Conservation (phyloP, 1,139 yeast species). For the Debaryomycetaceae sp. region DNA sequence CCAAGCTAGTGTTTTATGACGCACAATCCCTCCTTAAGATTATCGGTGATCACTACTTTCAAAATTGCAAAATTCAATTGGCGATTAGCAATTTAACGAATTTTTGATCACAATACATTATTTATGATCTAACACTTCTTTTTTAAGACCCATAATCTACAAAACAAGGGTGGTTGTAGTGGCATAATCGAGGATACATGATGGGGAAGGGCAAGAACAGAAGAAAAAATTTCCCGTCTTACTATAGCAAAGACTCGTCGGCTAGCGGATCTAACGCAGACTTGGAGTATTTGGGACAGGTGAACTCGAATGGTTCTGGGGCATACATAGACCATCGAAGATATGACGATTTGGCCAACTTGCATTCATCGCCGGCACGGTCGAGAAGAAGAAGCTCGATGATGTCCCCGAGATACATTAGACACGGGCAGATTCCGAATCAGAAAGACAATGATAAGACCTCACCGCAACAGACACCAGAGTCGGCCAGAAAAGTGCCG, state of each 20-base stretch:
- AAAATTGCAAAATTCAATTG: too few species aligned
- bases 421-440: not conserved
- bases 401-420: slow-evolving; percentile 6
- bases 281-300: not conserved
- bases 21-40: too few species aligned
- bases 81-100: too few species aligned
- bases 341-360: slow-evolving; percentile 25
- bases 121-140: too few species aligned
- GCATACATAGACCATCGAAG: slow-evolving; percentile 35
- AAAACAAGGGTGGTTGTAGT: too few species aligned
- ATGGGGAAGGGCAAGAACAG: not conserved
- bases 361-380: slow-evolving; percentile 33
- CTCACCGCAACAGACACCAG: not conserved
- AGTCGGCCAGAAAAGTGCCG: slow-evolving; percentile 16
- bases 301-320: slow-evolving; percentile 8
- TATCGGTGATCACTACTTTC: too few species aligned
- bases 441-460: not conserved
- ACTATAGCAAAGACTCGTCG: not conserved
- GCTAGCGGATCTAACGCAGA: not conserved
- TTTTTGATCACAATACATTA: too few species aligned
- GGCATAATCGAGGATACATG: not conserved
- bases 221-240: not conserved
- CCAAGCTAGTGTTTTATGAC: too few species aligned
- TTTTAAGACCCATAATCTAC: too few species aligned
- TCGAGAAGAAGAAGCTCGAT: slow-evolving; percentile 22